Evolutionary conservation across 139 green algal genomes (phyloP).

Genomic region (Auxenochlorella pyrenoidosa): DNA sequence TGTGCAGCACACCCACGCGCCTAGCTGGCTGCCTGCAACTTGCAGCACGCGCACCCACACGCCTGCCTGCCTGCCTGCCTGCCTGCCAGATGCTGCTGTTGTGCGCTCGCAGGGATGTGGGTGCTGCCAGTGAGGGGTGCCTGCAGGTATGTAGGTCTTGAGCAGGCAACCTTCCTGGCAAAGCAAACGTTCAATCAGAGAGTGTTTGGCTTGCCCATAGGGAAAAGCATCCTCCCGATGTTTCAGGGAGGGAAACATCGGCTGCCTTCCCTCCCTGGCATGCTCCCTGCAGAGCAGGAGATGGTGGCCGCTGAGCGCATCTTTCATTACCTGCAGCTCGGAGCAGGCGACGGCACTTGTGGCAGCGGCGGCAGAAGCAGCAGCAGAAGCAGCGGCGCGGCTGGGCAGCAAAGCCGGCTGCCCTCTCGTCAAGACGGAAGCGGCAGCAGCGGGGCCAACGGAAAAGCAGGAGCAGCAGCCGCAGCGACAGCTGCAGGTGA

Average conservation of each 20-base stretch:
- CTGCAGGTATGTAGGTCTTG: too few relatives aligned
- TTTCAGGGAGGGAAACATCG: too few relatives aligned
- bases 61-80: neutral
- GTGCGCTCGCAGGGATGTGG: too few relatives aligned
- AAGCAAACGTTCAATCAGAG: too few relatives aligned
- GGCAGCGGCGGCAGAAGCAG: slow-evolving; percentile 19
- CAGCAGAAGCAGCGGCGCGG: slow-evolving; percentile 2
- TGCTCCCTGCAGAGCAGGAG: slow-evolving; percentile 66
- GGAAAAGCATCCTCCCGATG: too few relatives aligned
- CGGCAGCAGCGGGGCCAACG: slow-evolving; percentile 11
- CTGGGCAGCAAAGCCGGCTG: neutral
- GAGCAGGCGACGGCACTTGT: too few relatives aligned
- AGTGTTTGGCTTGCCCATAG: too few relatives aligned
- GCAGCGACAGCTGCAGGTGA: neutral
- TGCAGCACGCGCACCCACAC: too few relatives aligned
- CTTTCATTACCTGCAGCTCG: slow-evolving; percentile 47
- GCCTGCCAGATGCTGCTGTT: neutral
- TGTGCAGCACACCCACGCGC: too few relatives aligned
- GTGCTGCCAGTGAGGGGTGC: too few relatives aligned
- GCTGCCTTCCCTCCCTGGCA: neutral
- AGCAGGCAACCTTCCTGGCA: too few relatives aligned
- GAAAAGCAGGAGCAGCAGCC: slow-evolving; percentile 1
- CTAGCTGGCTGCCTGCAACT: neutral
- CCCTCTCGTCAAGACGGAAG: too few relatives aligned
- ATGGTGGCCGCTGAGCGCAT: slow-evolving; percentile 89